Evolutionary conservation across 2,329 filamentous ascomycete genomes (phyloP).

Genomic region (Aspergillus phoenicis): DNA sequence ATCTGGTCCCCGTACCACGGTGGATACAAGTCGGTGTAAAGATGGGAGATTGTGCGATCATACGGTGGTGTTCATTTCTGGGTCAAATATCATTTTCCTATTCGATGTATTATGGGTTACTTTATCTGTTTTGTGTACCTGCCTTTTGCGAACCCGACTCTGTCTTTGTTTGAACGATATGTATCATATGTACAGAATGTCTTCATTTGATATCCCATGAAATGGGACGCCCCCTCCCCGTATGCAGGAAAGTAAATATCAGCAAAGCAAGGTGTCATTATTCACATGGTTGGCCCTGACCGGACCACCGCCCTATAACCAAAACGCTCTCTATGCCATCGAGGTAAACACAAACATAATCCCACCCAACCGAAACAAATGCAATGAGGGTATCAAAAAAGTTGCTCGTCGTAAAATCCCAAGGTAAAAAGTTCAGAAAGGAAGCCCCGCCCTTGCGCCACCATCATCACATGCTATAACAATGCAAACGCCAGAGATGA

Average conservation of each 20-base stretch:
- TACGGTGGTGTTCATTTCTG: conserved; percentile 24
- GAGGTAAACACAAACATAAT: not conserved
- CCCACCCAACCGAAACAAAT: conserved; percentile 10
- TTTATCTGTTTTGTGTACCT: conserved; percentile 23
- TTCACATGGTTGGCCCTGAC: not conserved
- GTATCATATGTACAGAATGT: conserved; percentile 30
- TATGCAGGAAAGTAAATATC: not conserved
- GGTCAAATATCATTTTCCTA: conserved; percentile 11
- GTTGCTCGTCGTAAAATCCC: conserved; percentile 1
- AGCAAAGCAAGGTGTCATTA: not conserved
- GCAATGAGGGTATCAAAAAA: conserved; percentile 26
- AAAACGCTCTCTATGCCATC: conserved; percentile 5
- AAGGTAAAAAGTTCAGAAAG: conserved; percentile 14
- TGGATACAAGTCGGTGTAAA: conserved; percentile 54
- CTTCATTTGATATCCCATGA: conserved; percentile 1
- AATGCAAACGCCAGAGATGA: conserved; percentile 2
- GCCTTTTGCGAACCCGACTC: conserved; percentile 13
- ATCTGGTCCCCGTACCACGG: conserved; percentile 68
- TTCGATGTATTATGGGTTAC: conserved; percentile 34
- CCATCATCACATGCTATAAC: conserved; percentile 22
- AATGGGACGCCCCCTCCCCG: not conserved
- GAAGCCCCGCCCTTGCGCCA: conserved; percentile 19
- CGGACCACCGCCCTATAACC: conserved; percentile 7
- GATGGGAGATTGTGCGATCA: conserved; percentile 12
- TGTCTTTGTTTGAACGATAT: conserved; percentile 21